Evolutionary conservation across 1,139 yeast genomes (phyloP).

Genomic region (Suhomyces anneliseae): DNA sequence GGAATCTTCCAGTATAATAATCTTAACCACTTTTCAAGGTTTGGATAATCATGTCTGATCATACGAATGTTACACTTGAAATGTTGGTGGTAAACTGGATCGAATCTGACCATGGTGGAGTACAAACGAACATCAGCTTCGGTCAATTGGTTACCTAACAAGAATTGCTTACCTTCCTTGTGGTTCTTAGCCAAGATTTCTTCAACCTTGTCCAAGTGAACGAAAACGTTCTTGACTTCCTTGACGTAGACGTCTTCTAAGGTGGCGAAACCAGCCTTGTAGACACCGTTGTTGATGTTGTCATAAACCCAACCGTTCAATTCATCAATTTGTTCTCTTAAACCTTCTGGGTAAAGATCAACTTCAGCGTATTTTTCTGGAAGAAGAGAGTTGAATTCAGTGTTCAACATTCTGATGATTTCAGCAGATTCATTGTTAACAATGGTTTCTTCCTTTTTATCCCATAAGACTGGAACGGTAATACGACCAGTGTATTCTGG

Average conservation of each 20-base stretch:
- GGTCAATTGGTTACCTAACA: conserved; percentile 68
- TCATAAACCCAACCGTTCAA: conserved; percentile 84
- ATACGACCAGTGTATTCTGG: conserved; percentile 77
- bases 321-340: conserved; percentile 64
- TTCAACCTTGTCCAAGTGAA: conserved; percentile 76
- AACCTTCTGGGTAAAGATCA: conserved; percentile 63
- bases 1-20: conserved; percentile 83
- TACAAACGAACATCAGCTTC: conserved; percentile 88
- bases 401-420: conserved; percentile 78
- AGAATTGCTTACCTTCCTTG: conserved; percentile 39
- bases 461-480: conserved; percentile 95
- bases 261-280: conserved; percentile 89
- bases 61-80: conserved; percentile 88
- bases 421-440: conserved; percentile 91
- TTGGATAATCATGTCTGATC: conserved; percentile 80
- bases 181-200: conserved; percentile 52
- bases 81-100: conserved; percentile 89
- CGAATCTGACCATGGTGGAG: conserved; percentile 82
- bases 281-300: conserved; percentile 89
- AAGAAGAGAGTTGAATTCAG: conserved; percentile 53
- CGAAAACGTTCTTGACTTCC: conserved; percentile 66
- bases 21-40: conserved; percentile 75
- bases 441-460: conserved; percentile 73
- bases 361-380: conserved; percentile 47
- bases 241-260: conserved; percentile 78